A percentile compares a stretch with the other conserved stretches of the same genome.
Conservation (phyloP, 148 eudicot genomes). For the Linanthus parryae region DNA sequence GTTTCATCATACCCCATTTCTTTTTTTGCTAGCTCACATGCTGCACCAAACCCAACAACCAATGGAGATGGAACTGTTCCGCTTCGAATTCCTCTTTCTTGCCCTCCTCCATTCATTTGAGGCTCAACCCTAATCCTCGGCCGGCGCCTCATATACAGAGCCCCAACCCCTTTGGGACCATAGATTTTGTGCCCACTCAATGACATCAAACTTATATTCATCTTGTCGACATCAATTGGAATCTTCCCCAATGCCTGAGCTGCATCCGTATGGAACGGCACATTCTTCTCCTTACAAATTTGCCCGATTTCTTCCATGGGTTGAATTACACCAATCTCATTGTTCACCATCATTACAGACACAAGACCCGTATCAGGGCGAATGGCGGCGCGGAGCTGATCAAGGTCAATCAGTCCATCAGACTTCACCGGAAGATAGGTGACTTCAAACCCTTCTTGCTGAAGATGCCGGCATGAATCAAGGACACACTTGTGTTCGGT, state of each 20-base stretch:
- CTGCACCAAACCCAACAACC: slow-evolving; percentile 89
- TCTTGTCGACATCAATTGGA: slow-evolving; percentile 74
- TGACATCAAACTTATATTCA: slow-evolving; percentile 87
- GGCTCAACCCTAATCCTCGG: slow-evolving; percentile 84
- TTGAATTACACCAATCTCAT: slow-evolving; percentile 88
- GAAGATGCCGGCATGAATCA: slow-evolving; percentile 85
- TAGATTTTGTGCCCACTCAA: slow-evolving; percentile 90
- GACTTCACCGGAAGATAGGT: slow-evolving; percentile 65
- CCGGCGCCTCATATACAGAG: slow-evolving; percentile 75
- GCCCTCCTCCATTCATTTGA: slow-evolving; percentile 97
- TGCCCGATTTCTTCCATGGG: slow-evolving; percentile 78
- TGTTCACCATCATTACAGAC: slow-evolving; percentile 81
- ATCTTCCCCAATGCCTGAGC: slow-evolving; percentile 89
- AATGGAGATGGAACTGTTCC: slow-evolving; percentile 90
- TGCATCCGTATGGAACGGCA: slow-evolving; percentile 84
- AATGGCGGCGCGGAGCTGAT: slow-evolving; percentile 39
- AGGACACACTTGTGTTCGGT: slow-evolving; percentile 97
- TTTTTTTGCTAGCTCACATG: slow-evolving; percentile 74
- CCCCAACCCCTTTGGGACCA: slow-evolving; percentile 92
- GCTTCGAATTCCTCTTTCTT: slow-evolving; percentile 85
- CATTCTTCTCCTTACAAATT: slow-evolving; percentile 60
- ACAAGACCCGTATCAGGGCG: slow-evolving; percentile 77
- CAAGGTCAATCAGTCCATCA: slow-evolving; percentile 64
- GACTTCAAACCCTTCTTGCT: slow-evolving; percentile 83
- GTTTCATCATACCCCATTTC: slow-evolving; percentile 86